Percentiles rank a stretch among this genome's conserved stretches.
Conservation (phyloP, 2,329 filamentous ascomycete species). For the Aspergillus luchuensis region DNA sequence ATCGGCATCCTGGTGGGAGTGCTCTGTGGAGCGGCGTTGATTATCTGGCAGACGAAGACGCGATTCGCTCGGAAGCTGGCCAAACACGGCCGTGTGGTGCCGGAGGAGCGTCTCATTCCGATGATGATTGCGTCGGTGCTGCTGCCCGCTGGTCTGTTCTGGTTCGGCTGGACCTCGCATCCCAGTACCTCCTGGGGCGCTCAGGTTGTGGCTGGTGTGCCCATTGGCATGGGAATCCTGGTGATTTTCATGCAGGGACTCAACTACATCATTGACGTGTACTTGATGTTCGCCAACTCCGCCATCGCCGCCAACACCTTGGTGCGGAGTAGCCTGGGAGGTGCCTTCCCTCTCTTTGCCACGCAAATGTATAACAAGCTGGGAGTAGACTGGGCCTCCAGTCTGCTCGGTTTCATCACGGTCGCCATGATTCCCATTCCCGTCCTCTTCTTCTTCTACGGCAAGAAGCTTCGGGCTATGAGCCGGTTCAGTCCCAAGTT, state of each 20-base stretch:
- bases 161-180: conserved; percentile 52
- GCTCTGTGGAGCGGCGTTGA: conserved; percentile 37
- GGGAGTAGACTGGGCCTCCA: conserved; percentile 41
- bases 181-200: conserved; percentile 47
- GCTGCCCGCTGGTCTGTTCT: conserved; percentile 50
- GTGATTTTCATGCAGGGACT: conserved; percentile 46
- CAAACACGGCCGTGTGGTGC: conserved; percentile 38
- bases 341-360: conserved; percentile 34
- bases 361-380: conserved; percentile 39
- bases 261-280: conserved; percentile 46
- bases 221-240: conserved; percentile 46
- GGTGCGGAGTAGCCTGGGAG: conserved; percentile 36
- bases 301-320: conserved; percentile 42
- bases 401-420: conserved; percentile 39
- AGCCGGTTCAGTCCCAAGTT: conserved; percentile 44
- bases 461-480: conserved; percentile 45
- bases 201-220: conserved; percentile 46
- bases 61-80: conserved; percentile 39
- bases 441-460: conserved; percentile 51
- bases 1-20: conserved; percentile 40
- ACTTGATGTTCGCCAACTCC: conserved; percentile 42
- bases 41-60: conserved; percentile 45
- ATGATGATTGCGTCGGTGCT: conserved; percentile 48
- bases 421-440: conserved; percentile 49
- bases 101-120: conserved; percentile 49